A percentile compares a stretch with the other conserved stretches of the same genome.
These are phyloP conservation scores for Kwoniella pini DNA, from an alignment of 768 basidiomycete genomes.

Conservation along the genomic window DNA sequence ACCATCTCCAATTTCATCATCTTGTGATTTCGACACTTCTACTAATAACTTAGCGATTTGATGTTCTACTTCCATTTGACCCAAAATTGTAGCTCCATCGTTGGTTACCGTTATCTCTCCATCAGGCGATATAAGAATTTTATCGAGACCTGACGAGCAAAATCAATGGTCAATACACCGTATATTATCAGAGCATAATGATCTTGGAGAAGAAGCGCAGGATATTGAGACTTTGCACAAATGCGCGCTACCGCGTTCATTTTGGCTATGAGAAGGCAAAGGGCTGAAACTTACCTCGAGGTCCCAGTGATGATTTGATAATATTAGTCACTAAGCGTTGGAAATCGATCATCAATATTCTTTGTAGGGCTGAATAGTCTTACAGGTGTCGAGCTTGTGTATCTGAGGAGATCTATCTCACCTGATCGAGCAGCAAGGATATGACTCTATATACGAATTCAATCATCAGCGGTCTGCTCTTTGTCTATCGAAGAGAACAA, in stretches of 20 bases:
- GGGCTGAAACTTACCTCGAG: conserved; percentile 66
- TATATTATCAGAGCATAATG: too few relatives aligned
- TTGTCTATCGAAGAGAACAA: background rate
- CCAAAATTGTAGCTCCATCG: conserved; percentile 96
- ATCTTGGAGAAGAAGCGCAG: too few relatives aligned
- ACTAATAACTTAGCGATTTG: conserved; percentile 98
- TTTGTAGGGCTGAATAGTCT: too few relatives aligned
- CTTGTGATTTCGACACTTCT: conserved; percentile 84
- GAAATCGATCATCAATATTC: background rate
- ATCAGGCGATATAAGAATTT: conserved; percentile 66
- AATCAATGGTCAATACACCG: too few relatives aligned
- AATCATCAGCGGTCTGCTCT: background rate
- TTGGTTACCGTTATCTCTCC: conserved; percentile 99
- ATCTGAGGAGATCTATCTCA: conserved; percentile 5
- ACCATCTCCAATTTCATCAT: conserved; percentile 99
- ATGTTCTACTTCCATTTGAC: conserved; percentile 99
- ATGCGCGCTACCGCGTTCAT: too few relatives aligned
- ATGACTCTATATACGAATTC: conserved; percentile 59
- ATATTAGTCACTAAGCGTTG: conserved; percentile 79
- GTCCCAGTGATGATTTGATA: conserved; percentile 89
- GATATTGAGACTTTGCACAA: too few relatives aligned
- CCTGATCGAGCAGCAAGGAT: conserved; percentile 80
- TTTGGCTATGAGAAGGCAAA: too few relatives aligned
- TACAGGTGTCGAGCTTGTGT: background rate
- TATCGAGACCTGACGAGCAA: conserved; percentile 76